phyloP scores from a whole-genome alignment of 306 rosid genomes.

The Trifolium dubium region DNA sequence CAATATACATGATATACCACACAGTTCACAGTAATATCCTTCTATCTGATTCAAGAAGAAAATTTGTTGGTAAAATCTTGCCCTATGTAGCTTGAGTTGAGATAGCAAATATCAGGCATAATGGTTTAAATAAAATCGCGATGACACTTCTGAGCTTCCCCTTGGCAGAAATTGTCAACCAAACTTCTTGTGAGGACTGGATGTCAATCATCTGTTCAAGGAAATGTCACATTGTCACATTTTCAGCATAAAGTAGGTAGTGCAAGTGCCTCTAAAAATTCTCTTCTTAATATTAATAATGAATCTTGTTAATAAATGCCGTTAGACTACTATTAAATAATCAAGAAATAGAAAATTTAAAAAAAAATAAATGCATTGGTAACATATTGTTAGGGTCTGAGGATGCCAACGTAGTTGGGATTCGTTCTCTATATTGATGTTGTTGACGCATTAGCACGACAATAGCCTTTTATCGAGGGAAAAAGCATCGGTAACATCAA shows the following conservation, averaged over 20 bases:
- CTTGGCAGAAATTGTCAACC: slow-evolving; percentile 35
- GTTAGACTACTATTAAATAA: neutral
- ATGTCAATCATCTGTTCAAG: slow-evolving; percentile 58
- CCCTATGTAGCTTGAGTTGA: slow-evolving; percentile 31
- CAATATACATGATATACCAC: slow-evolving; percentile 48
- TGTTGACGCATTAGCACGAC: too few relatives aligned
- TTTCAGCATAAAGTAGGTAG: slow-evolving; percentile 3
- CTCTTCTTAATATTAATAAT: neutral
- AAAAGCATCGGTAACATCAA: neutral
- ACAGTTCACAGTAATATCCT: slow-evolving; percentile 40
- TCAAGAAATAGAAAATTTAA: slow-evolving; percentile 2
- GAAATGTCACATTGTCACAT: slow-evolving; percentile 35
- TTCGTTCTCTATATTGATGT: too few relatives aligned
- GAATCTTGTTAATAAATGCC: neutral
- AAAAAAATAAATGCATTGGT: too few relatives aligned
- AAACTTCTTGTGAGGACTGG: slow-evolving; percentile 35
- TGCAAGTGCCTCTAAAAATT: slow-evolving; percentile 1
- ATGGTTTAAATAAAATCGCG: slow-evolving; percentile 9
- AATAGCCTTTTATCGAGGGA: too few relatives aligned
- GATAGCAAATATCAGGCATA: slow-evolving; percentile 38
- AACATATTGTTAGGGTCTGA: too few relatives aligned
- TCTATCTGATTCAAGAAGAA: slow-evolving; percentile 32
- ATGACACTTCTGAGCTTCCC: slow-evolving; percentile 41
- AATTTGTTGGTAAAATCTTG: slow-evolving; percentile 44
- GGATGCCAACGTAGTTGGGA: too few relatives aligned